Base-by-base conservation (phyloP, 352 stramenopile genomes). In the Phytophthora chlamydospora region DNA sequence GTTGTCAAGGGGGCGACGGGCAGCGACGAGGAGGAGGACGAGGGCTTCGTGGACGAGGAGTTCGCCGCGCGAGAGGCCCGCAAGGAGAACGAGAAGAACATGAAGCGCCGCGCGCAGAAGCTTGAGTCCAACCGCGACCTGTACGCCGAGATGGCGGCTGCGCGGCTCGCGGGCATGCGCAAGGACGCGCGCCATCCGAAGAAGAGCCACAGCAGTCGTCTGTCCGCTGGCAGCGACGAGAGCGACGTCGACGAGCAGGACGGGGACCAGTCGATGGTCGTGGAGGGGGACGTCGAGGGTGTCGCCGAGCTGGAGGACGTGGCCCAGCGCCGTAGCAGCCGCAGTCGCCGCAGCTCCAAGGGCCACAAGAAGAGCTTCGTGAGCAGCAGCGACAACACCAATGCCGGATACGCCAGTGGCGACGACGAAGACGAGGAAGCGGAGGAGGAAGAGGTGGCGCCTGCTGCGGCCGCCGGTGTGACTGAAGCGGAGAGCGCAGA, bases 61-160 rank as follows among this genome's bases (percentile, higher is more conserved):
- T 68, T 83, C 10, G 64, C 58, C 4, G 76, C 72, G 35, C 72
- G 73, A 0, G 55, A 76, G 21, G 76, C 79, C 10, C 67, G 73
- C 14, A 74, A 86, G 64, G 53, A 86, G 36, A 82, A 81, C 43
- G 71, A 88, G 47, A 87, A 86, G 58, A 68, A 80, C 24, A 69
- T 73, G 65, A 66, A 71, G 35, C 71, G 73, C 14, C 78, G 78
- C 14, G 72, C 70, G 19, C 78, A 86, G 59, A 91, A 91, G 36
- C 74, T 91, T 46, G 82, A 91, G 59, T 83, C 71, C 39, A 91
- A 91, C 52, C 75, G 78, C 21, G 80, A 91, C 49, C 35, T 84
- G 57, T 89, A 88, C 60, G 82, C 82, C 5, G 79, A 89, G 47
- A 90, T 91, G 80, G 77, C 82, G 9, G 82, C 82, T 0, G 78